phyloP scores from a whole-genome alignment of 1,139 yeast genomes.

The Sugiyamaella novakii region DNA sequence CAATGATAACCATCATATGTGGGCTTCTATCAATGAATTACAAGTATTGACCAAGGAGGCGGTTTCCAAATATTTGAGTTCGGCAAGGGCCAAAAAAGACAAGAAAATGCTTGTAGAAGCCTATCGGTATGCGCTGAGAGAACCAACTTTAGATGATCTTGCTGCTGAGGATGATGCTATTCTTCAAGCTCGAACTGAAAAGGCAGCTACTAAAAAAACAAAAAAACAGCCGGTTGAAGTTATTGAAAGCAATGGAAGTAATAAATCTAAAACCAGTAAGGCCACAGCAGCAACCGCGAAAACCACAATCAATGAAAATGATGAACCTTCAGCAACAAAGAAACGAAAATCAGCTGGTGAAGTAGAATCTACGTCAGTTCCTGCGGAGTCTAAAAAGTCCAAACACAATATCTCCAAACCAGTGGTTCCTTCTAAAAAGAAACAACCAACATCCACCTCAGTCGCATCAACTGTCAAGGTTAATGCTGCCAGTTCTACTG shows the following conservation, averaged over 20 bases:
- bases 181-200: conserved; percentile 11
- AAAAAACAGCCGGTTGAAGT: conserved; percentile 10
- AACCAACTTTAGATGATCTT: conserved; percentile 39
- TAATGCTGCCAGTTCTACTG: conserved; percentile 2
- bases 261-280: conserved; percentile 1
- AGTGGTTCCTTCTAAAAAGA: neutral
- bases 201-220: conserved; percentile 27
- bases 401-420: neutral
- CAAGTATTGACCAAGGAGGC: conserved; percentile 37
- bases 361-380: neutral
- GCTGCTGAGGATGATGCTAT: conserved; percentile 14
- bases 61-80: conserved; percentile 30
- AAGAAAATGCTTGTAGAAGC: conserved; percentile 50
- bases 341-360: conserved; percentile 1
- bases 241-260: conserved; percentile 14
- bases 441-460: neutral
- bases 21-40: conserved; percentile 41
- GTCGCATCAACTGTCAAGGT: neutral
- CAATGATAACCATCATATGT: conserved; percentile 37
- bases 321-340: conserved; percentile 7
- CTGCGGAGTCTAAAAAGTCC: neutral
- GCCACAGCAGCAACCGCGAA: conserved; percentile 14
- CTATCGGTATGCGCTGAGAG: conserved; percentile 49
- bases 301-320: neutral
- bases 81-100: conserved; percentile 38